phyloP scores from a whole-genome alignment of 371 early-diverging fungal genomes.

The Mortierella polycephala region DNA sequence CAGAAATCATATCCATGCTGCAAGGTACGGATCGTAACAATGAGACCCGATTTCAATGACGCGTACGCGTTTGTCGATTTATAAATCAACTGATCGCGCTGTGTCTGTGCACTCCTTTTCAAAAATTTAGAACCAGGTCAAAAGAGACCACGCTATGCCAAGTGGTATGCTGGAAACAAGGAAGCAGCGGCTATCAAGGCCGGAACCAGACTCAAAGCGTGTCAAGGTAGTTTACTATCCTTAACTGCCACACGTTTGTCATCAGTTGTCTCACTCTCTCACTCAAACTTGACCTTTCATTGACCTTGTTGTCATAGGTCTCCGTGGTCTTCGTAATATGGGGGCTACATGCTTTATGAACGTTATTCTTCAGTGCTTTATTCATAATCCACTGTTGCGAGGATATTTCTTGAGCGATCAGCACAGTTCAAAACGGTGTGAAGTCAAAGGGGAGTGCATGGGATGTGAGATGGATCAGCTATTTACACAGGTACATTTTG shows the following conservation, averaged over 20 bases:
- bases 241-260: background rate
- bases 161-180: conserved; percentile 64
- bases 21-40: conserved; percentile 43
- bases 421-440: conserved; percentile 79
- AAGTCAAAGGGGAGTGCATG: conserved; percentile 76
- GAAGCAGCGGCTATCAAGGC: conserved; percentile 64
- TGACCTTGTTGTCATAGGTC: conserved; percentile 57
- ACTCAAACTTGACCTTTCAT: background rate
- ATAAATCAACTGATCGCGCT: background rate
- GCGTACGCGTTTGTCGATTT: too few relatives aligned
- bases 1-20: conserved; percentile 63
- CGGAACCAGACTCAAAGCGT: conserved; percentile 61
- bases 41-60: background rate
- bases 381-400: conserved; percentile 91
- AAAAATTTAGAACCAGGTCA: conserved; percentile 57
- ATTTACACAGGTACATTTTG: conserved; percentile 67
- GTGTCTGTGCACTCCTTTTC: background rate
- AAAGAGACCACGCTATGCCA: conserved; percentile 55
- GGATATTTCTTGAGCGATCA: conserved; percentile 89
- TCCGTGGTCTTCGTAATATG: conserved; percentile 92
- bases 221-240: conserved; percentile 53
- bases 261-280: background rate
- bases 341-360: conserved; percentile 97
- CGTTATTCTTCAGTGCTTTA: conserved; percentile 89
- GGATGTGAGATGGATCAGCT: conserved; percentile 92